phyloP scores from a whole-genome alignment of 2,329 filamentous ascomycete genomes.

The Fusarium euwallaceae region DNA sequence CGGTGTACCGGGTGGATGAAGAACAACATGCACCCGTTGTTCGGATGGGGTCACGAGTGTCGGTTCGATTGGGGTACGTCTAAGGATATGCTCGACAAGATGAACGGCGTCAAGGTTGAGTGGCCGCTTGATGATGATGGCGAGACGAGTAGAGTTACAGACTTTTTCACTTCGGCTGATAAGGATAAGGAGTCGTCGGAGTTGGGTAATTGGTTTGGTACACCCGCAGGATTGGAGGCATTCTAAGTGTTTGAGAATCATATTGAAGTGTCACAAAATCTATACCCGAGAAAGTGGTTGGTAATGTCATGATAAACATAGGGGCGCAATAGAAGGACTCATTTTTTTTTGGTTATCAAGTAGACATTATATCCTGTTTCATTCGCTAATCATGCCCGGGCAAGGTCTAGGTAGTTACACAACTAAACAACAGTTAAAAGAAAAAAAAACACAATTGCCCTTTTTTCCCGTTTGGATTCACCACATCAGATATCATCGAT shows the following conservation, averaged over 20 bases:
- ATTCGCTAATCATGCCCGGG: constrained; percentile 37
- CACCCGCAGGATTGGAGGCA: constrained; percentile 74
- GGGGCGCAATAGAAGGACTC: constrained; percentile 10
- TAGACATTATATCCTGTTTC: constrained; percentile 49
- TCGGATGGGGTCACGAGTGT: constrained; percentile 95
- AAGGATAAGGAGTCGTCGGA: constrained; percentile 69
- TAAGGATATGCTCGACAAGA: constrained; percentile 93
- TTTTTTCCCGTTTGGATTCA: constrained; percentile 52
- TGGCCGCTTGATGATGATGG: constrained; percentile 84
- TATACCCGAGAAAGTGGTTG: neutral
- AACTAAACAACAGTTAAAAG: constrained; percentile 15
- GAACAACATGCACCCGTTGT: constrained; percentile 89
- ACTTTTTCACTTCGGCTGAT: constrained; percentile 73
- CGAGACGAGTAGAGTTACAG: constrained; percentile 77
- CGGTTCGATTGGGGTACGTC: constrained; percentile 96
- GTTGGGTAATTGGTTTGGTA: constrained; percentile 86
- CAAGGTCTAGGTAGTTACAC: constrained; percentile 21
- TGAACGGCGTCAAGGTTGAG: constrained; percentile 77
- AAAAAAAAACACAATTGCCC: constrained; percentile 17
- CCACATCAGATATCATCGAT: constrained; percentile 71
- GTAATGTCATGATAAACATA: neutral
- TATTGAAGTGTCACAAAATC: neutral
- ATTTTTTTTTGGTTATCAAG: constrained; percentile 25
- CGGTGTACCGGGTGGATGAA: constrained; percentile 86
- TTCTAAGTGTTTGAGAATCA: constrained; percentile 64